Evolutionary conservation across 2,329 filamentous ascomycete species (phyloP).

Genomic region (Metarhizium rileyi): DNA sequence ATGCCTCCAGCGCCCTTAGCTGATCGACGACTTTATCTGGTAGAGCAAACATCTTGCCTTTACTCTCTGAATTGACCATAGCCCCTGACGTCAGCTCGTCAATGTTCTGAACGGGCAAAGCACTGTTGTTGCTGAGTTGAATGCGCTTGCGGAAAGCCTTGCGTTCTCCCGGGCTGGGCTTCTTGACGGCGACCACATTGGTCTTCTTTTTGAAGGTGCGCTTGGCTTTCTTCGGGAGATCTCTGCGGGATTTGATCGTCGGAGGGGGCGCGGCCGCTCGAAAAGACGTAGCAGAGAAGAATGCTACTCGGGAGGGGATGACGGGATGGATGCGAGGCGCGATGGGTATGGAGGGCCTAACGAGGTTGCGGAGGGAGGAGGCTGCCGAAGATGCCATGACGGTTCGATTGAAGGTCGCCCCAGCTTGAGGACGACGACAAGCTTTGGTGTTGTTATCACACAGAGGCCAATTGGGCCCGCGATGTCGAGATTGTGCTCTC

Average conservation of each 20-base stretch:
- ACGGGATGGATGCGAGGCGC: constrained; percentile 23
- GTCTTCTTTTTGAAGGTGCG: constrained; percentile 44
- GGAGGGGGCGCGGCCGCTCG: constrained; percentile 19
- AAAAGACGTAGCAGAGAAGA: constrained; percentile 29
- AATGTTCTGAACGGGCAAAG: constrained; percentile 64
- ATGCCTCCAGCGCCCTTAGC: constrained; percentile 75
- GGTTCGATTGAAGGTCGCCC: neutral
- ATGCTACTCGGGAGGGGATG: constrained; percentile 21
- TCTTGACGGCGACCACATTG: constrained; percentile 35
- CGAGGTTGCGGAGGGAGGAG: constrained; percentile 31
- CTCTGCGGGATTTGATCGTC: constrained; percentile 24
- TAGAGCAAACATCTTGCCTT: constrained; percentile 60
- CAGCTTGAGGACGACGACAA: neutral
- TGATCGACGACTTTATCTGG: constrained; percentile 64
- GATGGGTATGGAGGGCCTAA: constrained; percentile 22
- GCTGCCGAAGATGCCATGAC: constrained; percentile 8
- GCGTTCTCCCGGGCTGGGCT: constrained; percentile 67
- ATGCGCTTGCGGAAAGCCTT: constrained; percentile 83
- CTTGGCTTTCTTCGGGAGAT: constrained; percentile 29
- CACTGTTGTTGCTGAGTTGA: constrained; percentile 89
- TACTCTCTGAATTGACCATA: constrained; percentile 42
- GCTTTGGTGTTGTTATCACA: constrained; percentile 13
- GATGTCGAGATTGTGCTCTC: constrained; percentile 8
- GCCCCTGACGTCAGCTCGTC: constrained; percentile 47
- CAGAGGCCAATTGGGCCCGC: constrained; percentile 21